Evolutionary conservation across 139 green algal genomes (phyloP).

Genomic region (Chlamydomonas incerta): DNA sequence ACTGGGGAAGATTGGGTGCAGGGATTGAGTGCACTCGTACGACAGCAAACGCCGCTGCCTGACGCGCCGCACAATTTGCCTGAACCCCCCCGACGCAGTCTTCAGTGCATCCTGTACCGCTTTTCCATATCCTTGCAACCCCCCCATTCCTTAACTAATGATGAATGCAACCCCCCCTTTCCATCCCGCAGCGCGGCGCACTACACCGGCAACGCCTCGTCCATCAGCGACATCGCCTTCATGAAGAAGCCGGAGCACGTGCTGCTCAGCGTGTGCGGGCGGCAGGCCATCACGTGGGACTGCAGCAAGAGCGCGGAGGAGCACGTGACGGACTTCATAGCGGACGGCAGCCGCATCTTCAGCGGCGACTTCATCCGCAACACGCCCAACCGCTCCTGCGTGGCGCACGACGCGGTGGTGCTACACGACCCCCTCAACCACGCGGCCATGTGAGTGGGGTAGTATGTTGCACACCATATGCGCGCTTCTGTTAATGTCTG

Average conservation of each 20-base stretch:
- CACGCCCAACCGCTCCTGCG: conserved; percentile 31
- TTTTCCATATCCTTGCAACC: too few species aligned
- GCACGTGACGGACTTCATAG: conserved; percentile 45
- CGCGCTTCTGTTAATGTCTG: too few species aligned
- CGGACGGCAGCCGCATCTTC: conserved; percentile 26
- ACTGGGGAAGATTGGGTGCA: too few species aligned
- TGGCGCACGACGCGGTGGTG: conserved; percentile 33
- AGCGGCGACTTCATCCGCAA: not conserved
- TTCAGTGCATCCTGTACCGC: too few species aligned
- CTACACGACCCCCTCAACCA: conserved; percentile 50
- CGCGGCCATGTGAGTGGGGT: conserved; percentile 31
- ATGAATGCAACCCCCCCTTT: too few species aligned
- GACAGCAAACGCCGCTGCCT: too few species aligned
- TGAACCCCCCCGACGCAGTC: too few species aligned
- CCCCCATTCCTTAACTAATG: too few species aligned
- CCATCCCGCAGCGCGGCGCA: conserved; percentile 3
- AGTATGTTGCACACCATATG: too few species aligned
- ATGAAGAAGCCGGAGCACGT: conserved; percentile 12
- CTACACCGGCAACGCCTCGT: conserved; percentile 37
- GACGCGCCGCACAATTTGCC: too few species aligned
- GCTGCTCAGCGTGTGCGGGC: conserved; percentile 33
- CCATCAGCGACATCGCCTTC: conserved; percentile 30
- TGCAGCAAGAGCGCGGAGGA: not conserved
- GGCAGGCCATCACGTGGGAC: conserved; percentile 47
- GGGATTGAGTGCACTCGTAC: too few species aligned